A percentile compares a stretch with the other conserved stretches of the same genome.
Conservation (phyloP, 176 grass and related monocot species). For the Pharus latifolius region DNA sequence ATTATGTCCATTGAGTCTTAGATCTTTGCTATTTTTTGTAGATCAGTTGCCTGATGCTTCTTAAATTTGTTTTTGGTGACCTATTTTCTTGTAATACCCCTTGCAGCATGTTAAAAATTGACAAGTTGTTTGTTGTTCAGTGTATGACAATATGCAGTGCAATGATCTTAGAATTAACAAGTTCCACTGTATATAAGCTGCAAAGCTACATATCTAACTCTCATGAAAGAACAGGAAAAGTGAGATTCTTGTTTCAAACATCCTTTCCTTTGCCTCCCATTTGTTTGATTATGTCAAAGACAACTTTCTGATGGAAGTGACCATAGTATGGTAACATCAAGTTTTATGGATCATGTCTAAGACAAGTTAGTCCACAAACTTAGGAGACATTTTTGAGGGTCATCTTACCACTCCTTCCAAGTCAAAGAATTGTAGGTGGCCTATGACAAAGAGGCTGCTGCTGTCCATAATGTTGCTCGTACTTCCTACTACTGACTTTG, state of each 20-base stretch:
- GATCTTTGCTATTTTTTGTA: slow-evolving; percentile 9
- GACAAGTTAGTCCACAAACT: not conserved
- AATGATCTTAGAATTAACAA: not conserved
- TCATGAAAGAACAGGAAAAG: not conserved
- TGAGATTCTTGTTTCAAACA: not conserved
- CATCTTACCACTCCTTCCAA: not conserved
- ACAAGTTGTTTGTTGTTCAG: not conserved
- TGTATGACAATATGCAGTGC: not conserved
- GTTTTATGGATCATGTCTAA: not conserved
- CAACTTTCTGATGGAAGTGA: not conserved
- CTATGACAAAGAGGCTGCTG: not conserved
- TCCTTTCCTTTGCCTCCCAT: not conserved
- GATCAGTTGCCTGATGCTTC: not conserved
- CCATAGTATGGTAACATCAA: not conserved
- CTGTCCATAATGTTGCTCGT: not conserved
- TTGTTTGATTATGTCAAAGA: not conserved
- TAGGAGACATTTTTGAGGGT: not conserved
- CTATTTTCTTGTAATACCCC: not conserved
- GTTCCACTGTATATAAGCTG: not conserved
- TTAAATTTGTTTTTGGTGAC: not conserved
- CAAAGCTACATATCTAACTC: not conserved
- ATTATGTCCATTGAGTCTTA: too few relatives aligned
- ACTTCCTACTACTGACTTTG: not conserved
- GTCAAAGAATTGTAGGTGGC: not conserved
- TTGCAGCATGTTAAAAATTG: not conserved